Evolutionary conservation across 2,329 filamentous ascomycete genomes (phyloP), one percentile per base, ranked within the genome.

Genomic region (Cladobotryum mycophilum): DNA sequence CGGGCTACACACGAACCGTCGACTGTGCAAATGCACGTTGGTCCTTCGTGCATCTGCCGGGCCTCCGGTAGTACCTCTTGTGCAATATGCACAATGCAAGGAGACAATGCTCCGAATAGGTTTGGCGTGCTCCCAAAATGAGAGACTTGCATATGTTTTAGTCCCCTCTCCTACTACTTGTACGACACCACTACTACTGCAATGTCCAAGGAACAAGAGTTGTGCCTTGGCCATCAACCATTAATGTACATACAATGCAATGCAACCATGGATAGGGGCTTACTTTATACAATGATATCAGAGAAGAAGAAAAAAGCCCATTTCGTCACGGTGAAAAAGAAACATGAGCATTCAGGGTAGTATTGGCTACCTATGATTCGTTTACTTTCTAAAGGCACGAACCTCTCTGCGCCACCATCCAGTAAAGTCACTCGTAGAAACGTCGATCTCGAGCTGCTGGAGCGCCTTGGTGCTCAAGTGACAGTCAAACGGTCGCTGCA

Each of bases 401-500:
- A 81, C 71, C 60, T 84, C 76, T 54, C 81, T 74, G 61, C 79
- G 76, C 90, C 90, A 96, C 90, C 90, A 96, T 14, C 76, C 83
- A 42, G 73, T 73, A 65, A 96, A 96, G 59, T 90, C 80, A 61
- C 84, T 79, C 0, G 88, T 89, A 42, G 78, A 73, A 50, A 92
- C 81, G 61, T 87, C 78, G 55, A 96, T 87, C 0, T 82, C 88
- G 54, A 95, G 64, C 13, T 88, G 81, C 65, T 80, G 80, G 56
- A 96, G 70, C 37, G 75, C 81, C 67, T 79, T 80, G 8, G 87
- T 96, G 60, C 88, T 90, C 42, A 96, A 73, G 67, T 96, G 89
- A 60, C 87, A 92, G 69, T 96, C 89, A 64, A 88, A 96, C 12
- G 91, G 90, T 56, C 90, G 78, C 69, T 90, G 81, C 1, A 90